Evolutionary conservation across 139 green algal species (phyloP), one percentile per base, ranked within the genome.

Genomic region (Pycnococcus provasolii): DNA sequence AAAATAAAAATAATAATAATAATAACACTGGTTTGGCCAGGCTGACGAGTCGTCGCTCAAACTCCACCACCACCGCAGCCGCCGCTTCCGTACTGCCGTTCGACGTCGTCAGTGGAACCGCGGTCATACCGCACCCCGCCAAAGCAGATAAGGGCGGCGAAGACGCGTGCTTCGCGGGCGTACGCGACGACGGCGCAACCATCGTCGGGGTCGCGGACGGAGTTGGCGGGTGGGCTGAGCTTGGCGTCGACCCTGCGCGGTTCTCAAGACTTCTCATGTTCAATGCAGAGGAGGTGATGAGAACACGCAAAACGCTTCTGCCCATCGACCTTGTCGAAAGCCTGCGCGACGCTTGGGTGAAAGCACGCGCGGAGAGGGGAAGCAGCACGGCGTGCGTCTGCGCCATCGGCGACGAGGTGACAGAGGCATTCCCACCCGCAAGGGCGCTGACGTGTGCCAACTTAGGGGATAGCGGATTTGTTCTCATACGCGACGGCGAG

Each of bases 181-280:
- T 26, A 26, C 53, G 80, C 3, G 78, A 81, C 6, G 79, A 76
- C 1, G 75, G 74, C 6, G 77, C 81, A 0, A 26, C 26, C 26
- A 26, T 26, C 26, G 68, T 90, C 6, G 89, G 89, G 3, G 87
- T 96, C 9, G 86, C 90, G 26, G 90, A 96, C 74, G 89, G 89
- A 4, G 89, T 96, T n/a, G 88, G 89, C 13, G 89, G 89, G 0
- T 96, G 88, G 87, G 73, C 77, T 4, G 81, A 93, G 43, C 76
- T 67, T 6, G 89, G 88, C n/a, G 77, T 96, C 37, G 91, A 96
- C 62, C 83, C 86, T n/a, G 87, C 83, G 61, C 73, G 66, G 66
- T 85, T 82, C 46, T 68, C 64, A 26, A 60, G 68, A 42, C 45
- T 68, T 67, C 73, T 79, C 40, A 81, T 73, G 66, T 55, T 62